Conservation (phyloP, 257 asterid genomes). For the Coffea eugenioides region DNA sequence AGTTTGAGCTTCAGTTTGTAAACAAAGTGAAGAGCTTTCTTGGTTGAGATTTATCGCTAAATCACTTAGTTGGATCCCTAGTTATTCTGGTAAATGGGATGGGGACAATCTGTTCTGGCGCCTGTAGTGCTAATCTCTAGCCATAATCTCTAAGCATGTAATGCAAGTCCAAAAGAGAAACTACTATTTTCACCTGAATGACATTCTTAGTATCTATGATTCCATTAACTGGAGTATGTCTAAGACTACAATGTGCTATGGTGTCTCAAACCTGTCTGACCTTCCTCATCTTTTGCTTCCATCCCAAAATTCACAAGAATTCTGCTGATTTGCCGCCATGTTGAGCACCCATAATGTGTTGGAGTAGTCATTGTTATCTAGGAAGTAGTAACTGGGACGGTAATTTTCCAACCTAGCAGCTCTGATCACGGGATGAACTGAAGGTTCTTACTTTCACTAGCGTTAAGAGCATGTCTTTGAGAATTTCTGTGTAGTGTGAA, state of each 20-base stretch:
- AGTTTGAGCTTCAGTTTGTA: neutral
- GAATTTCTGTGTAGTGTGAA: neutral
- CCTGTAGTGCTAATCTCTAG: neutral
- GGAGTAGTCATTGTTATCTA: too few relatives aligned
- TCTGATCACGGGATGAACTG: neutral
- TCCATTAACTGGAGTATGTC: neutral
- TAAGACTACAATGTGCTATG: neutral
- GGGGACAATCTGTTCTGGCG: neutral
- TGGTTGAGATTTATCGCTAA: too few relatives aligned
- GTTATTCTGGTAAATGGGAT: neutral
- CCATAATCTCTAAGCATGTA: too few relatives aligned
- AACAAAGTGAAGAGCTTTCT: neutral
- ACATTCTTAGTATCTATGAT: neutral
- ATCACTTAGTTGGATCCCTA: neutral
- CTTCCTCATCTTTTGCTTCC: neutral
- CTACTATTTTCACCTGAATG: neutral
- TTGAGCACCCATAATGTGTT: too few relatives aligned
- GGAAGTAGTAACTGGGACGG: neutral
- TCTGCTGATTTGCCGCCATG: too few relatives aligned
- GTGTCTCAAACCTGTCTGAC: neutral
- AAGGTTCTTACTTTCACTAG: neutral
- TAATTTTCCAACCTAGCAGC: neutral
- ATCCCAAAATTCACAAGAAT: too few relatives aligned
- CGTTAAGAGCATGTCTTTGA: neutral
- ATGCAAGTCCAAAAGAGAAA: neutral